Base-by-base conservation (phyloP, 129 eudicot genomes). In the Flaveria trinervia region DNA sequence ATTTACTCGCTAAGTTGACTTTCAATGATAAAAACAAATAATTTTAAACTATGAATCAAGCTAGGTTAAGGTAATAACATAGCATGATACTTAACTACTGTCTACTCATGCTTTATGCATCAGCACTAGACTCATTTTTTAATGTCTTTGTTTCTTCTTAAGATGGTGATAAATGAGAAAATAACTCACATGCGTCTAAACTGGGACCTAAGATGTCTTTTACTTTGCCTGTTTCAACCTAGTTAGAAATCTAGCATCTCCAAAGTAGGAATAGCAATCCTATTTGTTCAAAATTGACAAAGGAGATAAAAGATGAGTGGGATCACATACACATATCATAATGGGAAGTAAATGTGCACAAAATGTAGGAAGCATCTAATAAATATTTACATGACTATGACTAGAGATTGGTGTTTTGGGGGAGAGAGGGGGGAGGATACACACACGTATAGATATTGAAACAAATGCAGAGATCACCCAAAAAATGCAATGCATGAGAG, bases 121-220 rank as follows among this genome's bases (percentile, higher is more conserved):
- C 65, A 65, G 80, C 44, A 46, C 26, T 11, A 62, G 51, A 16
- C 25, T 55, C 65, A 17, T 10, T 48, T 15, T 33, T n/a, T n/a
- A n/a, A n/a, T n/a, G 26, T 23, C 1, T 23, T 23, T 23, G 26
- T 23, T 23, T 23, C 26, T 23, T 23, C 26, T 23, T 23, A 23
- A 23, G 26, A 41, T 46, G 64, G 33, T 64, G 51, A 71, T 55
- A 23, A 70, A 71, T 56, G 48, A 22, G 41, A 30, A 57, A 52
- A 56, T 16, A n/a, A 76, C 89, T 83, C 75, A 85, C 99, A 94
- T 94, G 96, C 97, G 89, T 82, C 68, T 94, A 97, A 56, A 81
- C 78, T 77, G 90, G 23, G 93, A 73, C 65, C 80, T 90, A 48
- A 72, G 22, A 79, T 81, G 84, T 78, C 77, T 83, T 85, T 81